Percentiles rank a stretch among this genome's conserved stretches.
Evolutionary conservation across 495 filamentous ascomycete genomes (phyloP).

Genomic region (Geopyxis carbonaria): DNA sequence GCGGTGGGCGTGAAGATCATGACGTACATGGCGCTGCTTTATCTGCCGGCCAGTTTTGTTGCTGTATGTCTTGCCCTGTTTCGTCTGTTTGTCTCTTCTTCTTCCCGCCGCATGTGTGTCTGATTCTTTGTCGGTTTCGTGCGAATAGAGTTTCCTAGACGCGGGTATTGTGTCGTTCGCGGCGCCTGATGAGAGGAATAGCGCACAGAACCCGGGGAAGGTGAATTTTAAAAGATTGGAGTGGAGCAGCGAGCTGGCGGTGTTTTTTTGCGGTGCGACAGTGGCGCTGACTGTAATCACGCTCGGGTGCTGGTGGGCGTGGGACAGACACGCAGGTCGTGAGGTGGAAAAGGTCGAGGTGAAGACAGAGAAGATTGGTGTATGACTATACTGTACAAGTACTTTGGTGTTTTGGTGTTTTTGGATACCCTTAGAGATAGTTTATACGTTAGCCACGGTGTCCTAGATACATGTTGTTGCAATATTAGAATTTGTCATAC

Average conservation of each 20-base stretch:
- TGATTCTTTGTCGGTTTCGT: conserved; percentile 8
- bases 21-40: conserved; percentile 15
- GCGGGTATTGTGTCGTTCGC: conserved; percentile 17
- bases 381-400: no score
- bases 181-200: no score
- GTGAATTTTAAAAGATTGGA: conserved; percentile 7
- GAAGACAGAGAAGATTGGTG: no score
- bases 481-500: no score
- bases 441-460: no score
- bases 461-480: no score
- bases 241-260: conserved; percentile 9
- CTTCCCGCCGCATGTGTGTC: no score
- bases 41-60: conserved; percentile 19
- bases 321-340: conserved; percentile 10
- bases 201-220: conserved; percentile 10
- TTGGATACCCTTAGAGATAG: no score
- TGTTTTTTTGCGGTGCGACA: conserved; percentile 11
- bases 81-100: conserved; percentile 5
- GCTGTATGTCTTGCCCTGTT: conserved; percentile 19
- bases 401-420: no score
- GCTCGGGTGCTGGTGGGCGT: conserved; percentile 14
- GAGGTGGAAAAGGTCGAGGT: conserved; percentile 8
- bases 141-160: conserved; percentile 16
- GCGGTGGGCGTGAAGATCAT: conserved; percentile 15
- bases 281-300: conserved; percentile 12